Evolutionary conservation across 352 stramenopile species (phyloP).

Genomic region (Globisporangium nunn): DNA sequence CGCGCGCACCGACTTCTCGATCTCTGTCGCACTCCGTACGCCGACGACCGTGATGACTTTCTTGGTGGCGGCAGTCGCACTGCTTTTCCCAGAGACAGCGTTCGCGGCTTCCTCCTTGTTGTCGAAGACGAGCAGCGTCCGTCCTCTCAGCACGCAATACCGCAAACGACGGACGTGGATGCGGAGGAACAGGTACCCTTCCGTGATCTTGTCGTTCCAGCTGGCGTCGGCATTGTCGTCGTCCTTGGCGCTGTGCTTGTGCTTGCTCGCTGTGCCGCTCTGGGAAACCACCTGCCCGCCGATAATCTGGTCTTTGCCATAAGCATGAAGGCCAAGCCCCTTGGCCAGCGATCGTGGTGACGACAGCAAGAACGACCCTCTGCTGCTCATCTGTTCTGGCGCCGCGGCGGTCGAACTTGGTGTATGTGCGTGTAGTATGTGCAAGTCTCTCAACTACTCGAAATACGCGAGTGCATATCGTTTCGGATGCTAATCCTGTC

Average conservation of each 20-base stretch:
- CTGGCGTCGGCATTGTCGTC: background rate
- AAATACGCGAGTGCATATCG: too few relatives aligned
- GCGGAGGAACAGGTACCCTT: conserved; percentile 58
- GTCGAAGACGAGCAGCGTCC: conserved; percentile 53
- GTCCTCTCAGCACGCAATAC: conserved; percentile 61
- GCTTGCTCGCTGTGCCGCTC: background rate
- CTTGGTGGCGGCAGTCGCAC: conserved; percentile 22
- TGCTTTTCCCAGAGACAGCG: conserved; percentile 7
- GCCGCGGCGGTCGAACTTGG: background rate
- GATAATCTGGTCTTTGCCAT: conserved; percentile 9
- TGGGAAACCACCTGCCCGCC: conserved; percentile 6
- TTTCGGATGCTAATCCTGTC: too few relatives aligned
- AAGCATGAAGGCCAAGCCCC: conserved; percentile 9
- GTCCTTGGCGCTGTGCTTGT: background rate
- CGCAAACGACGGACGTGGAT: conserved; percentile 48
- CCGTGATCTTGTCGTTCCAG: conserved; percentile 20
- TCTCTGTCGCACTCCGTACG: conserved; percentile 50
- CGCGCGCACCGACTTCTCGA: conserved; percentile 44
- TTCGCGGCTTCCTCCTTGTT: conserved; percentile 30
- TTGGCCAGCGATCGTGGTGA: conserved; percentile 13
- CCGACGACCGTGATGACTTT: conserved; percentile 60
- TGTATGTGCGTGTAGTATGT: background rate
- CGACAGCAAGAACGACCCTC: conserved; percentile 13
- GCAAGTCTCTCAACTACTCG: background rate
- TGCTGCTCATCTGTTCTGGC: background rate